phyloP scores from a whole-genome alignment of 768 basidiomycete species.

The Collybia sp. region DNA sequence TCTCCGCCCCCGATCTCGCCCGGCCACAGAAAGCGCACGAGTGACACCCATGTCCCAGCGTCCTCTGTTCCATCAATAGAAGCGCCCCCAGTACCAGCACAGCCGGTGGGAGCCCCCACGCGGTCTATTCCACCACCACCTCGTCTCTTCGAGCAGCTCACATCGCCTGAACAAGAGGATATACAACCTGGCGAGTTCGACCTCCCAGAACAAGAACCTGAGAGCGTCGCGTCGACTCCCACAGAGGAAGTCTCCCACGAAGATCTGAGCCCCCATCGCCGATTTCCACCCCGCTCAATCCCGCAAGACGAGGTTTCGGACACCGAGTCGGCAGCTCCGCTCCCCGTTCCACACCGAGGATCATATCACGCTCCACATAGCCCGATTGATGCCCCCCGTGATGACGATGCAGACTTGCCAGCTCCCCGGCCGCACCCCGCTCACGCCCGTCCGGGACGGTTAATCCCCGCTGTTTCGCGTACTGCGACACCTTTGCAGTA shows the following conservation, averaged over 20 bases:
- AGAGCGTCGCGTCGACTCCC: too few relatives aligned
- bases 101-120: background rate
- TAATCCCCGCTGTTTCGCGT: background rate
- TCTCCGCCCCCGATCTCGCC: slow-evolving; percentile 7
- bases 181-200: too few relatives aligned
- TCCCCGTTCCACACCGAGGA: slow-evolving; percentile 14
- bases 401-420: slow-evolving; percentile 2
- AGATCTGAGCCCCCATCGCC: slow-evolving; percentile 9
- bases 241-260: slow-evolving; percentile 7
- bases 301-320: slow-evolving; percentile 9
- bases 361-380: slow-evolving; percentile 4
- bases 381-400: background rate
- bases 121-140: slow-evolving; percentile 5
- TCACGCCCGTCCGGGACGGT: background rate
- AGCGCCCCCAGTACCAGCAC: background rate
- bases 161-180: too few relatives aligned
- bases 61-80: slow-evolving; percentile 3
- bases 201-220: too few relatives aligned
- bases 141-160: background rate
- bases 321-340: slow-evolving; percentile 11
- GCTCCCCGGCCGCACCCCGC: slow-evolving; percentile 3
- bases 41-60: background rate
- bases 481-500: too few relatives aligned
- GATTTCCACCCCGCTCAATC: slow-evolving; percentile 6
- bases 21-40: background rate